Evolutionary conservation across 2,329 filamentous ascomycete genomes (phyloP), one percentile per base, ranked within the genome.

Genomic region (Calonectria multiphialidica): DNA sequence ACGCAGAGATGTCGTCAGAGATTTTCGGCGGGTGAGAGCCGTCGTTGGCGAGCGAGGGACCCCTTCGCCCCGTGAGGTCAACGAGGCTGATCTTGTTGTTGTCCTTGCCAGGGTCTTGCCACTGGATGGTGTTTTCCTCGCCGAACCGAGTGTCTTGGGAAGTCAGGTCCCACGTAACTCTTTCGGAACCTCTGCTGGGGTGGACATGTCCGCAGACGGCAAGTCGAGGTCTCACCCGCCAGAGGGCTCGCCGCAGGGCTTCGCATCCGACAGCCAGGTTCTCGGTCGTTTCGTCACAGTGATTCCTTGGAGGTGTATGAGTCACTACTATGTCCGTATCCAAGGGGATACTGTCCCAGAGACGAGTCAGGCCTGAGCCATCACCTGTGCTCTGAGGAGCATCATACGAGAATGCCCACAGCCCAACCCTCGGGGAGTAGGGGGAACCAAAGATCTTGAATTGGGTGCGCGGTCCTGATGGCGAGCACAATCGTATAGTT

Each of bases 201-300:
- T 95, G 93, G 35, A 94, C 89, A 81, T 95, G 94, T 1, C 94
- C 93, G 78, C 92, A 95, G 21, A 95, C 86, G 23, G 90, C 90
- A 61, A 95, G 83, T 66, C 86, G 85, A 6, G 94, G 93, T 45
- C 91, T 86, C 3, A 93, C 88, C 7, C 88, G 84, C 87, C 88
- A 90, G 28, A 95, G 83, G 0, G 88, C 87, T 64, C 85, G 84
- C 10, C 88, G 83, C 16, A 95, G 86, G 16, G 85, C 87, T 75
- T 90, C 87, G 78, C 93, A 95, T 2, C 93, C 93, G 28, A 83
- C 83, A 3, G 84, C 81, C 42, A 82, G 81, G 13, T 83, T 79
- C 28, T 80, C 80, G 15, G 79, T 80, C 5, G 80, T 80, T 75
- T 87, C 84, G 75, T 95, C 93, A 72, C 89, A 86, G 78, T 93